Base-by-base conservation (phyloP, 1,284 basidiomycete genomes). In the Cystobasidiaceae sp. region DNA sequence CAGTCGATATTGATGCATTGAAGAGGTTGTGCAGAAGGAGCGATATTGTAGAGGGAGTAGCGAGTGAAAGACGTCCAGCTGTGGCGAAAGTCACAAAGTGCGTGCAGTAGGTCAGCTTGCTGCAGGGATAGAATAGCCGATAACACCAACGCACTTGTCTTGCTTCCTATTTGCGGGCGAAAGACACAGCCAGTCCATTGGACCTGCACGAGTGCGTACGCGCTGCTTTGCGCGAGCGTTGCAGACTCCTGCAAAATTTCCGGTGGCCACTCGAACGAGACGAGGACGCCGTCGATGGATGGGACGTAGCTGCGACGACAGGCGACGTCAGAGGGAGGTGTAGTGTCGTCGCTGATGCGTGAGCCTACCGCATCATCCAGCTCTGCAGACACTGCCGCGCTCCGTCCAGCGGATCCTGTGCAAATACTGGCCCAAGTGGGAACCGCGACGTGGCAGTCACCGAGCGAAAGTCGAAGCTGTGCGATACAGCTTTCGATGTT, bases 1-100 rank as follows among this genome's bases (percentile, higher is more conserved):
- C 84, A 60, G 90, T 85, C 0, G 93, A 91, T 76, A 98, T 97
- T 7, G 92, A 93, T 15, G 92, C 90, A 77, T 98, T 98, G 82
- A 98, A 98, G 6, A 91, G 94, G 61, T 87, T 87, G 73, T 96
- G 90, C 4, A 97, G 82, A 57, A 98, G 87, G 11, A 98, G 81
- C 0, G 93, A 92, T 60, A 98, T 82, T 74, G 97, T 94, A 67
- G 94, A 93, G 0, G 94, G 93, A 0, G 93, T 96, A 66, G 85
- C 93, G 23, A 97, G 81, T 68, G 86, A 93, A 67, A 97, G 85
- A 67, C 85, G 87, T 5, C 93, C 94, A 63, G 83, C 91, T 93
- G 72, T 5, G n/a, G n/a, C 11, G 17, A n/a, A n/a, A n/a, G n/a
- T n/a, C n/a, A n/a, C n/a, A n/a, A n/a, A n/a, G n/a, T n/a, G n/a